phyloP scores from a whole-genome alignment of 2,329 filamentous ascomycete species.

The Curvularia eragrostidis region DNA sequence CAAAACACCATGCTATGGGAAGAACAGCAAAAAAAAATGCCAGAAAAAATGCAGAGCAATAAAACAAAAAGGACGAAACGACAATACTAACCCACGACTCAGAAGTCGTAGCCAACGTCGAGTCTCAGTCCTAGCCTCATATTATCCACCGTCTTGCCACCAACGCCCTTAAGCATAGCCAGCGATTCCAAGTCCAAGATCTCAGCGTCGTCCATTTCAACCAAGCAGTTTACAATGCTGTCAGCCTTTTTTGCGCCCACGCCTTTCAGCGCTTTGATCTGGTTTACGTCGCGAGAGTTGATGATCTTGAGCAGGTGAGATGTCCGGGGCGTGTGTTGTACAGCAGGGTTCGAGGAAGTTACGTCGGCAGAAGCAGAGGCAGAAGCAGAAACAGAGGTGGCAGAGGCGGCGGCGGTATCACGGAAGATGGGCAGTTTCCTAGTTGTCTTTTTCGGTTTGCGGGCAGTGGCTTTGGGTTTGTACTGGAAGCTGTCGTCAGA shows the following conservation, averaged over 20 bases:
- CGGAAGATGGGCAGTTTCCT: constrained; percentile 50
- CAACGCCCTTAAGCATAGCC: constrained; percentile 57
- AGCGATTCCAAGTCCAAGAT: constrained; percentile 53
- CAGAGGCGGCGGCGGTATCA: constrained; percentile 29
- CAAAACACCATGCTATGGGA: constrained; percentile 33
- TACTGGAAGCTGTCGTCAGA: constrained; percentile 49
- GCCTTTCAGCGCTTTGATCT: constrained; percentile 71
- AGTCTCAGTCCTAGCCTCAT: constrained; percentile 54
- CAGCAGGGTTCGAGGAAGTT: constrained; percentile 16
- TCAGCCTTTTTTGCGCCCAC: constrained; percentile 76
- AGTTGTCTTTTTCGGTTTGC: constrained; percentile 40
- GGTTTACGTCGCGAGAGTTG: constrained; percentile 72
- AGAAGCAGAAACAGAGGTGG: not conserved
- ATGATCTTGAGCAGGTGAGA: constrained; percentile 71
- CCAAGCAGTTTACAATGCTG: constrained; percentile 57
- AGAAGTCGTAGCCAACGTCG: constrained; percentile 33
- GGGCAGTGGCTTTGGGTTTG: constrained; percentile 35
- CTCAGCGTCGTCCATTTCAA: constrained; percentile 55
- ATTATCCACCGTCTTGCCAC: constrained; percentile 58
- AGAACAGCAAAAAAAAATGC: constrained; percentile 1
- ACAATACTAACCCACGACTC: constrained; percentile 2
- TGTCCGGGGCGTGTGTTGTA: constrained; percentile 62
- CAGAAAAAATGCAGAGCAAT: not conserved
- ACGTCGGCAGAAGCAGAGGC: not conserved
- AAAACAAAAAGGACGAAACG: not conserved